Evolutionary conservation across 305 asterid genomes (phyloP).

Genomic region (Caryopteris hybrid): DNA sequence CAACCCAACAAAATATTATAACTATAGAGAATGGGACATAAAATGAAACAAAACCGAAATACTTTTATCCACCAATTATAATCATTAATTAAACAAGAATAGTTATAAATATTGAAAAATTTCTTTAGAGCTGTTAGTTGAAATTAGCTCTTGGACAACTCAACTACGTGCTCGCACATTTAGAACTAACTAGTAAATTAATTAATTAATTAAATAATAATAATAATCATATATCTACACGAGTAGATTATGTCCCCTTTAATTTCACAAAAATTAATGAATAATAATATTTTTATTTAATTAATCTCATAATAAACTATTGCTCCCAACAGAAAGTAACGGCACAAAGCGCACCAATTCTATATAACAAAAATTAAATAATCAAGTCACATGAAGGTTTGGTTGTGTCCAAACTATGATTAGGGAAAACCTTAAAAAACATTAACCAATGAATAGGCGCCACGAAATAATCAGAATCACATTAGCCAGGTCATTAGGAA

Average conservation of each 20-base stretch:
- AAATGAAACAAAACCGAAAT: no score
- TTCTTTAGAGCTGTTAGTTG: no score
- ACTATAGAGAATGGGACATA: no score
- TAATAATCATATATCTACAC: neutral
- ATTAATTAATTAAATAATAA: neutral
- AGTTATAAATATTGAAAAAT: no score
- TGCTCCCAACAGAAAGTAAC: conserved; percentile 19
- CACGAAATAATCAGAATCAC: conserved; percentile 1
- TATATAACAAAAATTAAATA: neutral
- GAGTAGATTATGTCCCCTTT: conserved; percentile 23
- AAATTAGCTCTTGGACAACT: conserved; percentile 25
- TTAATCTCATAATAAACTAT: conserved; percentile 7
- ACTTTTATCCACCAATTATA: no score
- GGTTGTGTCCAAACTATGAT: conserved; percentile 22
- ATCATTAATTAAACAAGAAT: no score
- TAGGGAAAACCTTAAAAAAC: conserved; percentile 6
- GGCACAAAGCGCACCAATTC: conserved; percentile 14
- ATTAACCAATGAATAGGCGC: conserved; percentile 25
- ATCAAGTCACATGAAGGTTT: conserved; percentile 22
- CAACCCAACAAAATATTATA: no score
- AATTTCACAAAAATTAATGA: conserved; percentile 16
- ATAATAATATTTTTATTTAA: neutral
- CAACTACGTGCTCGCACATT: conserved; percentile 44
- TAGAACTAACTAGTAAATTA: neutral
- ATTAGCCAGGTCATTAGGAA: conserved; percentile 18